Evolutionary conservation across 495 filamentous ascomycete genomes (phyloP).

Genomic region (Daldinia loculata): DNA sequence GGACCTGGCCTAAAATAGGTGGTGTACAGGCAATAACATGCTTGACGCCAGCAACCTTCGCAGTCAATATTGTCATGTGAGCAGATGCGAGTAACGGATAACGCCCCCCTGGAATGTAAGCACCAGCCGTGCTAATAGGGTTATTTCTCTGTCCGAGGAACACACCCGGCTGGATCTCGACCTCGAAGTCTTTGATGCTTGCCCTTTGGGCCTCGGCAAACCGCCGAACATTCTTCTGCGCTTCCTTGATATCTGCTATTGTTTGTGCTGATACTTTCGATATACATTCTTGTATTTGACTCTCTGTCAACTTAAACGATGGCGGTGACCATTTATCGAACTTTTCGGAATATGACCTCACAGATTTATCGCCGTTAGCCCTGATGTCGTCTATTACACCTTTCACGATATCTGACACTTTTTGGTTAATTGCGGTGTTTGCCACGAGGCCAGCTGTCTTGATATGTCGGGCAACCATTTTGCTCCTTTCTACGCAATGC

Average conservation of each 20-base stretch:
- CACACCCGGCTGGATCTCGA: slow-evolving; percentile 60
- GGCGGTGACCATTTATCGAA: slow-evolving; percentile 64
- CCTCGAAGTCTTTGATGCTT: slow-evolving; percentile 57
- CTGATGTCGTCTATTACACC: slow-evolving; percentile 61
- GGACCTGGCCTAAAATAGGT: slow-evolving; percentile 60
- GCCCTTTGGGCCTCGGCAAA: slow-evolving; percentile 60
- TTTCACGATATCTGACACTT: slow-evolving; percentile 53
- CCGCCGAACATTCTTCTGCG: slow-evolving; percentile 58
- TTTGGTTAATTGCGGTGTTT: slow-evolving; percentile 31
- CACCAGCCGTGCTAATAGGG: slow-evolving; percentile 50
- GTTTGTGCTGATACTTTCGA: slow-evolving; percentile 52
- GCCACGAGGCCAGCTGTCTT: slow-evolving; percentile 39
- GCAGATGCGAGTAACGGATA: slow-evolving; percentile 65
- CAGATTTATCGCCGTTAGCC: slow-evolving; percentile 56
- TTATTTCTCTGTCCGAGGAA: slow-evolving; percentile 60
- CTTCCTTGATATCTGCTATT: slow-evolving; percentile 62
- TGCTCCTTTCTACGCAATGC: slow-evolving; percentile 1
- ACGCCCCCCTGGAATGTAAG: slow-evolving; percentile 62
- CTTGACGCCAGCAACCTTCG: slow-evolving; percentile 62
- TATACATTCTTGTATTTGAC: slow-evolving; percentile 51
- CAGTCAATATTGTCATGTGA: slow-evolving; percentile 67
- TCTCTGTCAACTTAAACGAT: slow-evolving; percentile 55
- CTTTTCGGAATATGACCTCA: slow-evolving; percentile 60
- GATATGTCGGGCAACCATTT: slow-evolving; percentile 40
- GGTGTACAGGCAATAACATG: slow-evolving; percentile 62